Evolutionary conservation across 768 basidiomycete genomes (phyloP).

Genomic region (Russula sp.): DNA sequence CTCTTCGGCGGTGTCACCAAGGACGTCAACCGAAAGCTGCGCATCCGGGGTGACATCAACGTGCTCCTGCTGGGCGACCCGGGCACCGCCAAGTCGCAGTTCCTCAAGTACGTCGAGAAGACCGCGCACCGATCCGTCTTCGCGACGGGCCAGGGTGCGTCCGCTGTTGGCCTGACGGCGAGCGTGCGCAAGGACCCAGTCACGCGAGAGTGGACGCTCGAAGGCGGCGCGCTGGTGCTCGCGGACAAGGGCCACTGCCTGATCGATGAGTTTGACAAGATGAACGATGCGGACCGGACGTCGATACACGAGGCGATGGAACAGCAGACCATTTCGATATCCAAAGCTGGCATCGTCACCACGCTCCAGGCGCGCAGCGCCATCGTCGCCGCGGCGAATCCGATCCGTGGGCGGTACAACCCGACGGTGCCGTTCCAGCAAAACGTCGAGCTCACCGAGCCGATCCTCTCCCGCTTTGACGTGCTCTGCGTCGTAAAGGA

Average conservation of each 20-base stretch:
- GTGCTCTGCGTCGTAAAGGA: conserved; percentile 98
- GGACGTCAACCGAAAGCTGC: conserved; percentile 94
- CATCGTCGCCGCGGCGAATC: conserved; percentile 97
- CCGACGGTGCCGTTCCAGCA: conserved; percentile 97
- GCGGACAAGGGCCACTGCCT: conserved; percentile 97
- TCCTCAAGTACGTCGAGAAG: conserved; percentile 98
- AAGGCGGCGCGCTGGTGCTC: conserved; percentile 96
- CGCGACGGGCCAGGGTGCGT: conserved; percentile 97
- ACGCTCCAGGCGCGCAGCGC: conserved; percentile 96
- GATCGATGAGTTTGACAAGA: conserved; percentile 99
- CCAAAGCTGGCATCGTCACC: conserved; percentile 99
- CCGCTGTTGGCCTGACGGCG: conserved; percentile 96
- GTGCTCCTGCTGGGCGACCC: conserved; percentile 94
- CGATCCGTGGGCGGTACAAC: conserved; percentile 94
- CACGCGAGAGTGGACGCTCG: conserved; percentile 96
- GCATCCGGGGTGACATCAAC: conserved; percentile 97
- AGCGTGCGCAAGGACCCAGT: conserved; percentile 98
- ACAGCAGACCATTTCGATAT: conserved; percentile 98
- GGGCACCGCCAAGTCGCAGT: conserved; percentile 98
- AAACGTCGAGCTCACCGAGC: conserved; percentile 97
- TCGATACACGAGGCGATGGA: conserved; percentile 99
- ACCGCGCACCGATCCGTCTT: conserved; percentile 97
- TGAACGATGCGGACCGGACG: conserved; percentile 97
- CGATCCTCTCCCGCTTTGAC: conserved; percentile 96
- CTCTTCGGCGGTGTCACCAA: conserved; percentile 93